Evolutionary conservation across 1,284 basidiomycete species (phyloP).

Genomic region (Phlebopus sp.): DNA sequence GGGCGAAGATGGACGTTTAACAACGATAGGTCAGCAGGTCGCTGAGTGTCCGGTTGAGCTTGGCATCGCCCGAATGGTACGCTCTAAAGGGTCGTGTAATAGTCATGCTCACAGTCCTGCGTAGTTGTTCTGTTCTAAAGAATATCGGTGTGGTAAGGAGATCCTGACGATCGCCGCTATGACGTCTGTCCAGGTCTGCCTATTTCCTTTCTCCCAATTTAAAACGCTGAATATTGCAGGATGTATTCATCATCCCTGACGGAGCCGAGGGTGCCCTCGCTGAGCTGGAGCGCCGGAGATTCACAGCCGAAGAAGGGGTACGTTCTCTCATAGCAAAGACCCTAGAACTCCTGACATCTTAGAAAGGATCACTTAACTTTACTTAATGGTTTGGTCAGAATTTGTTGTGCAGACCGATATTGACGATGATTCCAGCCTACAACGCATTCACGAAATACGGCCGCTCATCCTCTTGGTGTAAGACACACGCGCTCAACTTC

Average conservation of each 20-base stretch:
- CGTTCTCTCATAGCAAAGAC: constrained; percentile 19
- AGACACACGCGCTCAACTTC: constrained; percentile 88
- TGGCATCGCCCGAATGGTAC: constrained; percentile 73
- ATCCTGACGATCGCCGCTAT: constrained; percentile 95
- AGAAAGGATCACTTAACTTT: constrained; percentile 87
- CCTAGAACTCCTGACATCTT: constrained; percentile 2
- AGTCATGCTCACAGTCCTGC: constrained; percentile 19
- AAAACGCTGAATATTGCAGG: constrained; percentile 42
- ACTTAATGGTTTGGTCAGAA: constrained; percentile 66
- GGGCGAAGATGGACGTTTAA: constrained; percentile 64
- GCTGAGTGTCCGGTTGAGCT: constrained; percentile 80
- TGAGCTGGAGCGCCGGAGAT: constrained; percentile 89
- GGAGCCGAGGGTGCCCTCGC: constrained; percentile 82
- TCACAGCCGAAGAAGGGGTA: constrained; percentile 96
- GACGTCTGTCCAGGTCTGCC: constrained; percentile 78
- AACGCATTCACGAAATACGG: constrained; percentile 89
- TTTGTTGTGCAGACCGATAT: background rate
- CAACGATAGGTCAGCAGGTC: constrained; percentile 64
- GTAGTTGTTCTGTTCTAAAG: constrained; percentile 82
- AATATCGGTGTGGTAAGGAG: constrained; percentile 87
- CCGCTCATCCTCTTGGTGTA: constrained; percentile 85
- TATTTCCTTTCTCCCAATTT: background rate
- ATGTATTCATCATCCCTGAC: constrained; percentile 84
- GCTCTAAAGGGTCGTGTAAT: background rate
- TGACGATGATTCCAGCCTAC: constrained; percentile 57